phyloP scores from a whole-genome alignment of 441 rosid species.

The Pelargonium citronellum region DNA sequence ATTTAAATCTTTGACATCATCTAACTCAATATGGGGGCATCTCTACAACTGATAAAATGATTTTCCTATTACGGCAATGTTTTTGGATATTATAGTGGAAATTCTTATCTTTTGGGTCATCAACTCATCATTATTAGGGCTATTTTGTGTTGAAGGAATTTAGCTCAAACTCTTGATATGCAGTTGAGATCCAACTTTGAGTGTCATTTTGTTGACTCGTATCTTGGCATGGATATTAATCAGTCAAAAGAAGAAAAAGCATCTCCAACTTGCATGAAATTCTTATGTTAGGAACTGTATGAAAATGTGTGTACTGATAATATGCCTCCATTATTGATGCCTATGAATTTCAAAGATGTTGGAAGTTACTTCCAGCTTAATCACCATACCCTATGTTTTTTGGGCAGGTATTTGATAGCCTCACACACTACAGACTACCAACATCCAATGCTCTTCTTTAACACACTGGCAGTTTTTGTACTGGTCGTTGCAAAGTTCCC shows the following conservation, averaged over 20 bases:
- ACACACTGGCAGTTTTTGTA: conserved; percentile 75
- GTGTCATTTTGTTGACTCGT: neutral
- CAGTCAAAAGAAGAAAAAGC: neutral
- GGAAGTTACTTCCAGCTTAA: no score
- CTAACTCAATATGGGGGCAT: neutral
- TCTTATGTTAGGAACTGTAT: neutral
- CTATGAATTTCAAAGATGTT: neutral
- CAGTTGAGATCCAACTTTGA: neutral
- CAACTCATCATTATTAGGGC: neutral
- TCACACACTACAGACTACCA: conserved; percentile 90
- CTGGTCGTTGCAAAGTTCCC: conserved; percentile 93
- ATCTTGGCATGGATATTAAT: neutral
- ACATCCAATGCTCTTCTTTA: conserved; percentile 79
- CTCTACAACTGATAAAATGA: neutral
- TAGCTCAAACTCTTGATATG: no score
- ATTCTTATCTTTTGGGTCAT: neutral
- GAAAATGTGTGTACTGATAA: neutral
- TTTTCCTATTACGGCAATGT: neutral
- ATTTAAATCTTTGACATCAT: neutral
- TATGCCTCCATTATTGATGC: neutral
- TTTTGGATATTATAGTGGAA: neutral
- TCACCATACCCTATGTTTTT: conserved; percentile 4
- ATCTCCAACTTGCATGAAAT: neutral
- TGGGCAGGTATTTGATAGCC: conserved; percentile 76
- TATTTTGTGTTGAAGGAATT: neutral